Evolutionary conservation across 306 rosid species (phyloP), one percentile per base, ranked within the genome.

Genomic region (Potentilla sterilis): DNA sequence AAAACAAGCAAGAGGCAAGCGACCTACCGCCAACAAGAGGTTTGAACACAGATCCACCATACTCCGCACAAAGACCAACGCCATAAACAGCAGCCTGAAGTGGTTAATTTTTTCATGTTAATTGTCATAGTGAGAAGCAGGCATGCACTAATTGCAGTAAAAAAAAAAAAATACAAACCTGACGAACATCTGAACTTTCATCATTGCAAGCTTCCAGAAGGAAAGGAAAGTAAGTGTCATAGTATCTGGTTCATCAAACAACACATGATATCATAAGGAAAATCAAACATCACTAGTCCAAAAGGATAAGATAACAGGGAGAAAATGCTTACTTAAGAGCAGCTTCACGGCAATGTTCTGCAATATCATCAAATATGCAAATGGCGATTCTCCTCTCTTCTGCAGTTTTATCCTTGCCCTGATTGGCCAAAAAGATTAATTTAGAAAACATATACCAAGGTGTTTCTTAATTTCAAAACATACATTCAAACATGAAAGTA

Each of bases 351-450:
- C 99, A 95, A 83, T 95, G 99, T 84, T 95, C 99, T 16, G 96
- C 99, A 62, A 95, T 84, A 78, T 95, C 99, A 82, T 95, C 99
- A 80, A 95, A 95, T 76, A 95, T 95, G 86, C 99, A 95, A 55
- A 95, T 92, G 55, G 99, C 99, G 58, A 92, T 92, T 78, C 99
- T 88, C 71, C 99, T 86, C 89, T 95, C 99, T 82, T 92, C 99
- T n/a, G 96, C 88, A 69, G 97, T 86, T 87, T 89, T 95, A 80
- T 95, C 99, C 87, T 88, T 95, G 22, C 97, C 99, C 99, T 92
- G 79, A 69, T 22, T 21, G 22, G 64, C 72, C 70, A 73, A 43
- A n/a, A 42, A 68, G 41, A 55, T 14, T 32, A 61, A 22, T 68
- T 28, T 4, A 42, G 52, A 42, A 41, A 21, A 22, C 16, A 22